Evolutionary conservation across 352 stramenopile genomes (phyloP).

Genomic region (Phytophthora kernoviae): DNA sequence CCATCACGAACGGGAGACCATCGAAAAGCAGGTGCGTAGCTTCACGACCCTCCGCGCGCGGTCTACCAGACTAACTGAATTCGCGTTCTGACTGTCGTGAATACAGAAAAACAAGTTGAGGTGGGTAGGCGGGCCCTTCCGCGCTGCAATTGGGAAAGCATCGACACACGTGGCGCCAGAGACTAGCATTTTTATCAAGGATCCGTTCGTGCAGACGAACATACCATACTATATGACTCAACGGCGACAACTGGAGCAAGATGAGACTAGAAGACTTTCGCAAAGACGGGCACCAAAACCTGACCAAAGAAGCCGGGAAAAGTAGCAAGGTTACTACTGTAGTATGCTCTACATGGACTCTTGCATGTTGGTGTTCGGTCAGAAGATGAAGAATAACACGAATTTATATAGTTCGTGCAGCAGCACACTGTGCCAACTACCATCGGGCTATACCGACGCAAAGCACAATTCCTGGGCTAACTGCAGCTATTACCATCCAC

Average conservation of each 20-base stretch:
- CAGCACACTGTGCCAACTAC: conserved; percentile 4
- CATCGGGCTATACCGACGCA: conserved; percentile 10
- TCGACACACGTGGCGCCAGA: conserved; percentile 52
- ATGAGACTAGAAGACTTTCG: conserved; percentile 5
- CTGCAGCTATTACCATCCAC: conserved; percentile 6
- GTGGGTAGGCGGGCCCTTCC: conserved; percentile 78
- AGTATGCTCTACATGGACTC: conserved; percentile 3
- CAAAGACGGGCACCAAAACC: conserved; percentile 13
- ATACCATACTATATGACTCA: conserved; percentile 63
- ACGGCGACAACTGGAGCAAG: conserved; percentile 44
- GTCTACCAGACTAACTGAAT: not conserved
- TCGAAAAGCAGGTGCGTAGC: conserved; percentile 53
- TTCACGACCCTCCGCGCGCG: not conserved
- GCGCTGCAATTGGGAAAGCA: conserved; percentile 64
- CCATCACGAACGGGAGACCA: conserved; percentile 45
- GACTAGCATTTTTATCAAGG: conserved; percentile 58
- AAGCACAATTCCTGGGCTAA: not conserved
- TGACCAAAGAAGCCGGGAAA: conserved; percentile 2
- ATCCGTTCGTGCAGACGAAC: conserved; percentile 61
- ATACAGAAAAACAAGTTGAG: conserved; percentile 62
- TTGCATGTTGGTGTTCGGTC: too few species aligned
- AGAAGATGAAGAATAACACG: conserved; percentile 10
- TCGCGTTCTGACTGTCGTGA: not conserved
- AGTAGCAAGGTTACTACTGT: not conserved
- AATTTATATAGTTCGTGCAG: conserved; percentile 40